These are phyloP conservation scores for Diaporthe sp. DNA, from an alignment of 2,329 filamentous ascomycete genomes.

Conservation along the genomic window DNA sequence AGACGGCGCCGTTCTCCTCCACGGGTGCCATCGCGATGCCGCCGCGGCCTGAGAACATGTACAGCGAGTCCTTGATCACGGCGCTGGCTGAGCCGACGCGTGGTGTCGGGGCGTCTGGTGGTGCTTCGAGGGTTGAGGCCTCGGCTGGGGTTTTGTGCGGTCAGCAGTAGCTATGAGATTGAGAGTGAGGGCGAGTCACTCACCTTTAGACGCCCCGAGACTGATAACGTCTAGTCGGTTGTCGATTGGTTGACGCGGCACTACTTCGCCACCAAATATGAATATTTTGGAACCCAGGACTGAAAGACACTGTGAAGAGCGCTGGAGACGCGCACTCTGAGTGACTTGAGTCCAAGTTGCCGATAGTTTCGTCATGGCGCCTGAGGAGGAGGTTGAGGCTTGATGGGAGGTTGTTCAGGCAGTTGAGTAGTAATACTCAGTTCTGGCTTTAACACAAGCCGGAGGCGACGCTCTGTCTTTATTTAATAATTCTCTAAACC, in stretches of 20 bases:
- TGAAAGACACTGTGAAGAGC: slow-evolving; percentile 15
- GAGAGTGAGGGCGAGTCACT: neutral
- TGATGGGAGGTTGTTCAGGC: neutral
- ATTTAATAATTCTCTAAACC: neutral
- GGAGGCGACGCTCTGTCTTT: neutral
- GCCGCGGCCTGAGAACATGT: slow-evolving; percentile 7
- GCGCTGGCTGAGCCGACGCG: slow-evolving; percentile 10
- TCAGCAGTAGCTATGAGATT: neutral
- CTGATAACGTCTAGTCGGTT: neutral
- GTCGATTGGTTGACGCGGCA: neutral
- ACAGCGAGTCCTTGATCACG: slow-evolving; percentile 3
- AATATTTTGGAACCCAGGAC: neutral
- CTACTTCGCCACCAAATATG: slow-evolving; percentile 13
- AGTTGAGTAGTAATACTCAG: too few species aligned
- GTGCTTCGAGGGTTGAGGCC: neutral
- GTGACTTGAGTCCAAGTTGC: slow-evolving; percentile 6
- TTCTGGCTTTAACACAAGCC: rapidly evolving
- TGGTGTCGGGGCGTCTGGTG: neutral
- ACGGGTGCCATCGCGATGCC: neutral
- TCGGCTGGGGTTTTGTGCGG: neutral
- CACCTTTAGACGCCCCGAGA: neutral
- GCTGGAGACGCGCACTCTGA: slow-evolving; percentile 6
- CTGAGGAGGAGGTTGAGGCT: neutral
- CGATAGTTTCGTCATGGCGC: neutral
- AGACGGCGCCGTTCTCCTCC: slow-evolving; percentile 8